phyloP scores from a whole-genome alignment of 2,329 filamentous ascomycete species.

The Ramularia endophylla region DNA sequence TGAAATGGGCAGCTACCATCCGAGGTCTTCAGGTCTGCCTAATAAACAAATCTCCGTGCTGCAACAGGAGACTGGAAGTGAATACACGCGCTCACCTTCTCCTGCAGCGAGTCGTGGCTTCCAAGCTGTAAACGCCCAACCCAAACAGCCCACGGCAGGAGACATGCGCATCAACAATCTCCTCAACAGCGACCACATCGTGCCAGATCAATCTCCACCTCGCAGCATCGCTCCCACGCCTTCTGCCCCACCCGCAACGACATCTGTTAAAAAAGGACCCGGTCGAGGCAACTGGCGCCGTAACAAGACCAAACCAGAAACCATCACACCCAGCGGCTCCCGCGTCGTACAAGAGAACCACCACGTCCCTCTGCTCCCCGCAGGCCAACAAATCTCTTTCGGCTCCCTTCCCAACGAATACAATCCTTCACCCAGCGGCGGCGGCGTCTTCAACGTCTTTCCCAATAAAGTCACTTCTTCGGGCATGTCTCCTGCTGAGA shows the following conservation, averaged over 20 bases:
- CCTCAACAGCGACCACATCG: slow-evolving; percentile 41
- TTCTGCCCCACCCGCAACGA: slow-evolving; percentile 13
- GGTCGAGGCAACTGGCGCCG: slow-evolving; percentile 47
- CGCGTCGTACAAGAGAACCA: slow-evolving; percentile 11
- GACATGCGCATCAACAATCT: slow-evolving; percentile 46
- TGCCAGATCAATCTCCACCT: slow-evolving; percentile 19
- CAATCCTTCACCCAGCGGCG: too few relatives aligned
- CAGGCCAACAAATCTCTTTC: slow-evolving; percentile 21
- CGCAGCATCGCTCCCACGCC: slow-evolving; percentile 21
- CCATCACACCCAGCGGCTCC: background rate
- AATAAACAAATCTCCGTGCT: slow-evolving; percentile 8
- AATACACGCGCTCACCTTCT: slow-evolving; percentile 42
- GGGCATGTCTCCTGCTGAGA: slow-evolving; percentile 13
- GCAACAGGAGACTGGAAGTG: slow-evolving; percentile 35
- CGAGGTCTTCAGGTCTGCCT: slow-evolving; percentile 8
- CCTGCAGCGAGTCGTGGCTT: slow-evolving; percentile 30
- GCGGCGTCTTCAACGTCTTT: background rate
- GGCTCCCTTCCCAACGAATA: background rate
- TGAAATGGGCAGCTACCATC: slow-evolving; percentile 20
- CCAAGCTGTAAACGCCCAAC: slow-evolving; percentile 35
- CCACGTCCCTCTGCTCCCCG: slow-evolving; percentile 31
- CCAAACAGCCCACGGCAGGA: slow-evolving; percentile 19
- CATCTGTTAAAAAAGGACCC: slow-evolving; percentile 36
- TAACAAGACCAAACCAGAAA: slow-evolving; percentile 26
- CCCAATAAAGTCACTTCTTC: slow-evolving; percentile 4